phyloP scores from a whole-genome alignment of 2,329 filamentous ascomycete genomes.

The Verticillium dahliae region DNA sequence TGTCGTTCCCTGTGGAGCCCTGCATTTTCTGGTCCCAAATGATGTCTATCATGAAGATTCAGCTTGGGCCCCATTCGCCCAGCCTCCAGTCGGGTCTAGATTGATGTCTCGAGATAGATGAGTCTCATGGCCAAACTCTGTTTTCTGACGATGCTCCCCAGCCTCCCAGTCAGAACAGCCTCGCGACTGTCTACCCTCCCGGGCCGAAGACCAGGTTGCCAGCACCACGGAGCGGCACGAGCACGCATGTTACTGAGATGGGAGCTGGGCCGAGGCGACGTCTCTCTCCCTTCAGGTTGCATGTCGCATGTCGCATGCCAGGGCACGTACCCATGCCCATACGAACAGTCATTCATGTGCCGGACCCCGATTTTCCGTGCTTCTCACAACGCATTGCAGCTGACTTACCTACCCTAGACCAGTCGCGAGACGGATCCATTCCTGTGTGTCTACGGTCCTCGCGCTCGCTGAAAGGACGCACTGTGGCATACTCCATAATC shows the following conservation, averaged over 20 bases:
- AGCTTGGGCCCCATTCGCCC: background rate
- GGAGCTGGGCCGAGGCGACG: background rate
- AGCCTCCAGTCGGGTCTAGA: background rate
- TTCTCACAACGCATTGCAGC: background rate
- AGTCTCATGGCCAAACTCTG: background rate
- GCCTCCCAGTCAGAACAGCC: background rate
- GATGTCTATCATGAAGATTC: background rate
- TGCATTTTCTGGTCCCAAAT: background rate
- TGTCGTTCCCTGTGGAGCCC: background rate
- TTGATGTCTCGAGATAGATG: background rate
- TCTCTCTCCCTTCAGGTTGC: background rate
- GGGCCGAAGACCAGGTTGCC: background rate
- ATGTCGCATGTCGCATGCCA: background rate
- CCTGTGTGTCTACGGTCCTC: background rate
- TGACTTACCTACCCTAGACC: background rate
- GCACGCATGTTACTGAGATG: background rate
- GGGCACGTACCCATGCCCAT: background rate
- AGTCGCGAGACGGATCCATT: background rate
- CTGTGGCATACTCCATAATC: background rate
- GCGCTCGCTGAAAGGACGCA: background rate
- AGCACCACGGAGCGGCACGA: background rate
- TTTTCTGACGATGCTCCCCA: background rate
- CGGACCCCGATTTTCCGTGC: background rate
- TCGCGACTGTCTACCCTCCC: background rate
- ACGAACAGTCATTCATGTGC: background rate